Percentiles rank a stretch among this genome's conserved stretches.
phyloP scores from a whole-genome alignment of 164 flowering plant genomes.

The Liriodendron chinense region DNA sequence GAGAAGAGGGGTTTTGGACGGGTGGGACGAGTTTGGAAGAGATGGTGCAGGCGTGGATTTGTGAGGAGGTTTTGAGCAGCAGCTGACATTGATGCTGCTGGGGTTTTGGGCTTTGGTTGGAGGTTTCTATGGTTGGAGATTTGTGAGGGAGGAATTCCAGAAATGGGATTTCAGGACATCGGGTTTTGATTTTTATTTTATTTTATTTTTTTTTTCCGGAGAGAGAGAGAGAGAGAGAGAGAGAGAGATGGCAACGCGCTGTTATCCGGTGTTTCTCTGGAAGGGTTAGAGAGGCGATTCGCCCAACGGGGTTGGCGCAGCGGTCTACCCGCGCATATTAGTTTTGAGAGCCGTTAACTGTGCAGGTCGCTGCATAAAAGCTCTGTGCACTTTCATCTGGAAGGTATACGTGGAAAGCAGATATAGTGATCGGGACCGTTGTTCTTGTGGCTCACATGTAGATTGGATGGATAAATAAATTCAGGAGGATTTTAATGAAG shows the following conservation, averaged over 20 bases:
- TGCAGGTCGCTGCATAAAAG: neutral
- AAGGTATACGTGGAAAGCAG: neutral
- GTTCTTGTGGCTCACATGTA: neutral
- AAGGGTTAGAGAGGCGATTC: neutral
- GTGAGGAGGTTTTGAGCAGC: slow-evolving; percentile 22
- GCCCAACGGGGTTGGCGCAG: neutral
- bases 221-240: too few relatives aligned
- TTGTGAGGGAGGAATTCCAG: neutral
- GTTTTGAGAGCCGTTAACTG: neutral
- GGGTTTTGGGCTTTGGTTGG: neutral
- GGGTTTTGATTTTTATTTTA: neutral
- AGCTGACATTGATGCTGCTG: slow-evolving; percentile 19
- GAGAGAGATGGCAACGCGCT: neutral
- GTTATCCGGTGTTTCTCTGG: neutral
- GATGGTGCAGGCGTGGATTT: slow-evolving; percentile 4
- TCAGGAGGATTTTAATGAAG: too few relatives aligned
- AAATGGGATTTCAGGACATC: neutral
- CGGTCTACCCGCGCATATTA: neutral
- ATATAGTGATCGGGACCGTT: neutral
- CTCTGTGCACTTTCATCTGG: neutral
- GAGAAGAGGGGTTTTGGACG: slow-evolving; percentile 1
- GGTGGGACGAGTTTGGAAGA: neutral
- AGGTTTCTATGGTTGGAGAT: neutral
- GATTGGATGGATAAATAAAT: too few relatives aligned
- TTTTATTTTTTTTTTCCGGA: too few relatives aligned